phyloP scores from a whole-genome alignment of 225 moss, liverwort and hornwort species.

The Antitrichia curtipendula region DNA sequence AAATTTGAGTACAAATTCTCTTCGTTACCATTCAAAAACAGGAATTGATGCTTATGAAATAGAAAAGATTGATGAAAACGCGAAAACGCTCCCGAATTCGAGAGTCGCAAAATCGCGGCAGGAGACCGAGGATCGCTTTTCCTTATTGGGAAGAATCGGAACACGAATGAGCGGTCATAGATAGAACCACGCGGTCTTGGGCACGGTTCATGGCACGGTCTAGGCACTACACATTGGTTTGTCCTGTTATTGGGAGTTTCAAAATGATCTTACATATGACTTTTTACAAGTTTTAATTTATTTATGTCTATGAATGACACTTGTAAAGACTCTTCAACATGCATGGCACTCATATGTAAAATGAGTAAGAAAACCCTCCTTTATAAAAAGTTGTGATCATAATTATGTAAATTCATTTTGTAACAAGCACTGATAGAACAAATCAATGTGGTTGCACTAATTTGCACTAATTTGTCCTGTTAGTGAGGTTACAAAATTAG shows the following conservation, averaged over 20 bases:
- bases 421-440: neutral
- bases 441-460: neutral
- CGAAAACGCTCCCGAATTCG: neutral
- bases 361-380: no score
- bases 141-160: neutral
- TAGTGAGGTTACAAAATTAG: neutral
- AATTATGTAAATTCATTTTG: neutral
- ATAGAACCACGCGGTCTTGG: neutral
- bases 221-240: neutral
- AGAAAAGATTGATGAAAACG: neutral
- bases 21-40: neutral
- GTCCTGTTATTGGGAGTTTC: neutral
- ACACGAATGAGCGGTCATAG: neutral
- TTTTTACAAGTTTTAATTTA: neutral
- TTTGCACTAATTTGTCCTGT: neutral
- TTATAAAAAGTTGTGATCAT: neutral
- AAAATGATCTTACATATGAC: neutral
- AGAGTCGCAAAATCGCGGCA: neutral
- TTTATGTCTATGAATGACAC: no score
- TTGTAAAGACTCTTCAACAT: neutral
- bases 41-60: neutral
- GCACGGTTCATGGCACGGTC: neutral
- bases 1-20: neutral
- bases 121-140: neutral
- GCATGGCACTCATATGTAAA: rapidly evolving